Conservation (phyloP, 331 rosid genomes). For the Malus hybrid region DNA sequence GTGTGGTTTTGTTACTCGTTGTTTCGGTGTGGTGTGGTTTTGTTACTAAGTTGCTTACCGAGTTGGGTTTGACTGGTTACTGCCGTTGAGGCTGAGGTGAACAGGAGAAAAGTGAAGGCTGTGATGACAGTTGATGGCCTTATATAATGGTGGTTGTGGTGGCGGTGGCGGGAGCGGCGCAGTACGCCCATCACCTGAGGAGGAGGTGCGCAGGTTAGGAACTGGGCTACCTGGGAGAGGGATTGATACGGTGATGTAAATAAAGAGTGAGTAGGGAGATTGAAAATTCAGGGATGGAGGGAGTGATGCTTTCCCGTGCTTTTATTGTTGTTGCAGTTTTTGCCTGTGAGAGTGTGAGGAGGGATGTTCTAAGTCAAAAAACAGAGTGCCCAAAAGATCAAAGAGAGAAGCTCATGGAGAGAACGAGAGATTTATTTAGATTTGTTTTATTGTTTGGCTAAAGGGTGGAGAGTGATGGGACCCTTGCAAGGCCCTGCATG, state of each 20-base stretch:
- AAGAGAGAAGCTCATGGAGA: not conserved
- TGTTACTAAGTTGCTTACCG: slow-evolving; percentile 19
- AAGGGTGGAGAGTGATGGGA: slow-evolving; percentile 8
- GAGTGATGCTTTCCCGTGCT: not conserved
- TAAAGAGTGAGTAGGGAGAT: not conserved
- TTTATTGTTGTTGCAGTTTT: slow-evolving; percentile 21
- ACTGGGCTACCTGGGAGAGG: not conserved
- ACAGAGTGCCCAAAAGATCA: slow-evolving; percentile 8
- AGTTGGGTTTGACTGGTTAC: slow-evolving; percentile 18
- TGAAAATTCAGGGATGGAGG: not conserved
- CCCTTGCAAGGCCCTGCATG: slow-evolving; percentile 26
- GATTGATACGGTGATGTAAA: not conserved
- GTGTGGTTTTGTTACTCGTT: not conserved
- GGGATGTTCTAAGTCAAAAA: slow-evolving; percentile 41
- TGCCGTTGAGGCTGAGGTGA: slow-evolving; percentile 40
- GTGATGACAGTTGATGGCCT: slow-evolving; percentile 22
- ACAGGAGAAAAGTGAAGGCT: slow-evolving; percentile 43
- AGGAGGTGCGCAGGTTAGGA: slow-evolving; percentile 16
- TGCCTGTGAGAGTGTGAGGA: slow-evolving; percentile 19
- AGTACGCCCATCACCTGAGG: slow-evolving; percentile 46
- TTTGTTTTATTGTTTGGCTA: slow-evolving; percentile 28
- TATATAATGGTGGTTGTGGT: not conserved
- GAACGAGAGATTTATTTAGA: not conserved
- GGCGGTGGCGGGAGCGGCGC: slow-evolving; percentile 26
- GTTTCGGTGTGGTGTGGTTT: not conserved